phyloP scores from a whole-genome alignment of 176 grass and related monocot species.

The Zea mays region Zm-B73-REFERENCE-NAM-5.0 NC_050100.1:80007001-80007500 shows the following conservation, averaged over 20 bases:
- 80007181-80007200: not conserved
- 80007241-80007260: not conserved
- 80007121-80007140: too few relatives aligned
- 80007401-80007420: not conserved
- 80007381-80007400: conserved; percentile 11
- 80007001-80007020: too few relatives aligned
- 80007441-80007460: not conserved
- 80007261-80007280: not conserved
- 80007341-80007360: not conserved
- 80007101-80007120: too few relatives aligned
- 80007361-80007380: not conserved
- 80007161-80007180: conserved; percentile 3
- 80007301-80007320: not conserved
- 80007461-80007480: not conserved
- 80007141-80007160: not conserved
- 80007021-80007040: too few relatives aligned
- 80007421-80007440: not conserved
- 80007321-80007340: not conserved
- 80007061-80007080: too few relatives aligned
- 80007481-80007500: not conserved
- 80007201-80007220: not conserved
- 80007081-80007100: too few relatives aligned
- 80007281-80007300: not conserved
- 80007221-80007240: not conserved
- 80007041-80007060: too few relatives aligned